Evolutionary conservation across 164 flowering plant genomes (phyloP).

Genomic region (Vitis rupestris): DNA sequence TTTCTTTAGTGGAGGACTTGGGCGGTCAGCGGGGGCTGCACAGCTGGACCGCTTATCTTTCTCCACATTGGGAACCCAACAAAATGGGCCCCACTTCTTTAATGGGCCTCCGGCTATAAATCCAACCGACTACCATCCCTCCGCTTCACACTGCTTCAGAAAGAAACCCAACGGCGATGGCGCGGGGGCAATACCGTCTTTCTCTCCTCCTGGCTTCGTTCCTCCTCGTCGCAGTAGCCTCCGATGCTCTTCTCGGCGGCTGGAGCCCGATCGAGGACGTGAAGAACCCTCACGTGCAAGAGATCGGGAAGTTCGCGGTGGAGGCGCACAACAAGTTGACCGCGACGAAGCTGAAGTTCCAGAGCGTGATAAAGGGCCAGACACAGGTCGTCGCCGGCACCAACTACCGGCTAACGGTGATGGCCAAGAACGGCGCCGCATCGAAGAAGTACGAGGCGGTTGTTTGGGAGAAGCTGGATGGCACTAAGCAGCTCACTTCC

Average conservation of each 20-base stretch:
- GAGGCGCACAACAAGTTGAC: slow-evolving; percentile 32
- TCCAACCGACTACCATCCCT: not conserved
- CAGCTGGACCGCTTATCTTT: no score
- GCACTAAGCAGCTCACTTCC: no score
- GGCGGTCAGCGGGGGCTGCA: no score
- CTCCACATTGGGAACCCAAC: no score
- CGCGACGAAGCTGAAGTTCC: slow-evolving; percentile 18
- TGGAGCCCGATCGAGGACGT: slow-evolving; percentile 31
- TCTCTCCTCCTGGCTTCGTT: slow-evolving; percentile 1
- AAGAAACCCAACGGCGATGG: not conserved
- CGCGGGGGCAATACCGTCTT: not conserved
- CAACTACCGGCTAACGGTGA: slow-evolving; percentile 35
- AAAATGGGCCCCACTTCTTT: not conserved
- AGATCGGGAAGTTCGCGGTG: slow-evolving; percentile 42
- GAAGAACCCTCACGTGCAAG: slow-evolving; percentile 29
- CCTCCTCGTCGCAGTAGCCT: not conserved
- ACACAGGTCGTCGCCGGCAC: slow-evolving; percentile 41
- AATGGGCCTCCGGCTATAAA: not conserved
- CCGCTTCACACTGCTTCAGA: not conserved
- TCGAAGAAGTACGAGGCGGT: slow-evolving; percentile 22
- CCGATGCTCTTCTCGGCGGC: slow-evolving; percentile 12
- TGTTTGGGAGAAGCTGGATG: slow-evolving; percentile 14
- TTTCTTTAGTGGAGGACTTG: no score
- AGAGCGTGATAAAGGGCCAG: slow-evolving; percentile 34
- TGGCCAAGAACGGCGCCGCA: slow-evolving; percentile 20